Evolutionary conservation across 371 early-diverging fungal genomes (phyloP).

Genomic region (Mortierella sp.): DNA sequence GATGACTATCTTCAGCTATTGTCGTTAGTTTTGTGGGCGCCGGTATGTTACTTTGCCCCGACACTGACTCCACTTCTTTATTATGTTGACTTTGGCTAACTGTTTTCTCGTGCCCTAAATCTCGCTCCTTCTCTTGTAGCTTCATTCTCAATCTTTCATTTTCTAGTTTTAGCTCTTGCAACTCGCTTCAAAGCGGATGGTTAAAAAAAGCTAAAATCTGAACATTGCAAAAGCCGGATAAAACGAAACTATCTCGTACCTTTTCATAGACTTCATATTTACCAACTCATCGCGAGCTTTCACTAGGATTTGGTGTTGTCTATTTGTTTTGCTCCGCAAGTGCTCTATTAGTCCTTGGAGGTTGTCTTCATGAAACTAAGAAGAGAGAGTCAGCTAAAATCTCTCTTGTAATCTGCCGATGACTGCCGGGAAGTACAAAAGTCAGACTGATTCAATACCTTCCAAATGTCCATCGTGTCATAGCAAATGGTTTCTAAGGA

Average conservation of each 20-base stretch:
- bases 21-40: background rate
- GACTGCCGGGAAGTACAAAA: too few species aligned
- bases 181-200: slow-evolving; percentile 11
- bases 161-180: slow-evolving; percentile 24
- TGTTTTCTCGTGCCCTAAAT: background rate
- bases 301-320: slow-evolving; percentile 30
- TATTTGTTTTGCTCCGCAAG: slow-evolving; percentile 19
- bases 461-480: slow-evolving; percentile 27
- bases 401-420: too few species aligned
- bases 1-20: background rate
- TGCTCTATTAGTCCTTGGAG: slow-evolving; percentile 25
- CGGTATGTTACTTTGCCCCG: background rate
- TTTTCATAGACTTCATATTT: slow-evolving; percentile 37
- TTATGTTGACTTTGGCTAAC: background rate
- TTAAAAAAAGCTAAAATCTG: background rate
- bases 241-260: slow-evolving; percentile 7
- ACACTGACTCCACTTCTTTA: background rate
- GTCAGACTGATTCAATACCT: slow-evolving; percentile 13
- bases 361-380: slow-evolving; percentile 45
- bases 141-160: slow-evolving; percentile 18
- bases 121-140: background rate
- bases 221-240: background rate
- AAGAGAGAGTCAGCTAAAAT: background rate
- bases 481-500: slow-evolving; percentile 10
- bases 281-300: slow-evolving; percentile 33